These are phyloP conservation scores for Wickerhamiella galacta DNA, from an alignment of 805 yeast genomes.

Conservation along the genomic window DNA sequence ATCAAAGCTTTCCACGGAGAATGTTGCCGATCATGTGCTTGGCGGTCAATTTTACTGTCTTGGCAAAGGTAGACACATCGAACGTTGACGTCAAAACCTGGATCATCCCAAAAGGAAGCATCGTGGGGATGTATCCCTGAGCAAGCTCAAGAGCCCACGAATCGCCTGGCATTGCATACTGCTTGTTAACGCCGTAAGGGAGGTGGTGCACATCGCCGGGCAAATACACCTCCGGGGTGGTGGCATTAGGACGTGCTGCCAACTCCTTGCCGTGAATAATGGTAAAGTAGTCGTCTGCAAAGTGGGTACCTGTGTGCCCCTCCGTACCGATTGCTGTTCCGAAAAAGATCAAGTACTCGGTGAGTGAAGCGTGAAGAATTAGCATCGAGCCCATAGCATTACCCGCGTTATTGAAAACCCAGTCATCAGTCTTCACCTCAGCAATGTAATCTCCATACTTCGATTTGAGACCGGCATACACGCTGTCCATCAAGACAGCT, in stretches of 20 bases:
- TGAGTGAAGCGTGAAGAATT: slow-evolving; percentile 82
- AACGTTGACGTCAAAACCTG: slow-evolving; percentile 67
- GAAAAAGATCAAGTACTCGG: slow-evolving; percentile 84
- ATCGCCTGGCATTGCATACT: slow-evolving; percentile 70
- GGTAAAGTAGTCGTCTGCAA: slow-evolving; percentile 94
- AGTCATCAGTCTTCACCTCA: slow-evolving; percentile 56
- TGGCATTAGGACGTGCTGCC: slow-evolving; percentile 52
- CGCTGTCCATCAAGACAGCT: slow-evolving; percentile 11
- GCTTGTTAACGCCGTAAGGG: slow-evolving; percentile 56
- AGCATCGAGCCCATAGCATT: slow-evolving; percentile 95
- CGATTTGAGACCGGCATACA: slow-evolving; percentile 35
- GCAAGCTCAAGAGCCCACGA: slow-evolving; percentile 87
- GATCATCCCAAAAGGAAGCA: slow-evolving; percentile 90
- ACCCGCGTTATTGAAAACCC: slow-evolving; percentile 97
- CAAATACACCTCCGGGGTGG: slow-evolving; percentile 48
- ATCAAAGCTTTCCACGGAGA: slow-evolving; percentile 51
- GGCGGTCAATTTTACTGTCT: slow-evolving; percentile 62
- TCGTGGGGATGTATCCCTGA: slow-evolving; percentile 96
- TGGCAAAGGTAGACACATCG: slow-evolving; percentile 50
- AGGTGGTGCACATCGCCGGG: slow-evolving; percentile 86
- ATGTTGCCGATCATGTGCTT: slow-evolving; percentile 60
- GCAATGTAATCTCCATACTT: slow-evolving; percentile 64
- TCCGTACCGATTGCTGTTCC: slow-evolving; percentile 91
- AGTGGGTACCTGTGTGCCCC: slow-evolving; percentile 91
- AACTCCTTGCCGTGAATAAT: slow-evolving; percentile 64